Evolutionary conservation across 148 eudicot species (phyloP), one percentile per base, ranked within the genome.

Genomic region (Persicaria maculosa): DNA sequence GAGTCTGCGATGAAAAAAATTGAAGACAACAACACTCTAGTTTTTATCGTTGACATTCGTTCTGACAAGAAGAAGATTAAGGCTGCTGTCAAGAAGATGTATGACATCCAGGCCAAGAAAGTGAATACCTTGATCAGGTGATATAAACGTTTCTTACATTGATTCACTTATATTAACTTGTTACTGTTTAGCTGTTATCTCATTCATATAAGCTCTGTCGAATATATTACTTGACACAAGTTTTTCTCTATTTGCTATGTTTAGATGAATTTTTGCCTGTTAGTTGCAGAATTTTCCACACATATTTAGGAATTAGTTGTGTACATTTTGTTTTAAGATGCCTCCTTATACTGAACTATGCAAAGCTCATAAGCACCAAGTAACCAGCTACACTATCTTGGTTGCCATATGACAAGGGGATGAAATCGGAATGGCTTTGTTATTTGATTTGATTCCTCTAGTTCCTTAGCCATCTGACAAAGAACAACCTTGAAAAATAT

Each of bases 1-100:
- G 93, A 88, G 55, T 88, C 91, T 74, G 91, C 97, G 9, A 91
- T 88, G 91, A 91, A 91, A 80, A 87, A 87, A 74, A 89, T 89
- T 12, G 91, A 89, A 71, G 91, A 87, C 71, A 89, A 89, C 83
- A 87, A 89, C 59, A 89, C 93, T 36, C 79, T 89, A 31, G 93
- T 89, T 52, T 89, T 89, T 75, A 87, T 89, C 45, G 88, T 89
- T 65, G 93, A 87, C 74, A 76, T 85, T 50, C 88, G 91, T 54
- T 86, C 91, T 14, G 87, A 89, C 74, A 89, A 87, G 91, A 89
- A 87, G 84, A 87, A 87, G 82, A 87, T 89, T 25, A 89, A 89
- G 86, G 87, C 58, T 81, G 91, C 91, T 1, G 91, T 89, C 52
- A 89, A 85, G 86, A 87, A 87, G 77, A 89, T 89, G 91, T 87